Percentiles rank a stretch among this genome's conserved stretches.
These are phyloP conservation scores for Kazachstania kunashirensis DNA, from an alignment of 805 yeast species.

Conservation along the genomic window DNA sequence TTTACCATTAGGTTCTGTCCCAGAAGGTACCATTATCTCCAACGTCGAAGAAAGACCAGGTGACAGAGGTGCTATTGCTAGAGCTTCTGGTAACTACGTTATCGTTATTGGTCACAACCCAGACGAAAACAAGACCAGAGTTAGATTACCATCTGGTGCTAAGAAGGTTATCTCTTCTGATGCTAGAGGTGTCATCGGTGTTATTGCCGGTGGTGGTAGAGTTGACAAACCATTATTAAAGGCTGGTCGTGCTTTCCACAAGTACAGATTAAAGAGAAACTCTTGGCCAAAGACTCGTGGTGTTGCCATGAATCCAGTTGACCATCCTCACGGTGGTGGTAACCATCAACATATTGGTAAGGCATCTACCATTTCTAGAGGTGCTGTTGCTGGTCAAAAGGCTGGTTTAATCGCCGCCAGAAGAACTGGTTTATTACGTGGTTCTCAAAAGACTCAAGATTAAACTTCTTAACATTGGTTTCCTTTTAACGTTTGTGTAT, in stretches of 20 bases:
- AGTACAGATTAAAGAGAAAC: slow-evolving; percentile 98
- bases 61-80: slow-evolving; percentile 99
- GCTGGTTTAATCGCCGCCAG: slow-evolving; percentile 99
- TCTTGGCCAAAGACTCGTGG: slow-evolving; percentile 99
- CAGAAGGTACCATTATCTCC: slow-evolving; percentile 98
- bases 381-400: slow-evolving; percentile 99
- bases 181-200: slow-evolving; percentile 99
- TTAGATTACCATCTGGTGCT: slow-evolving; percentile 98
- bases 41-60: slow-evolving; percentile 98
- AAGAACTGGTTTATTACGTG: slow-evolving; percentile 99
- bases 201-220: slow-evolving; percentile 99
- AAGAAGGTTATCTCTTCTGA: slow-evolving; percentile 90
- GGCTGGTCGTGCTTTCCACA: slow-evolving; percentile 99
- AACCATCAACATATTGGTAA: slow-evolving; percentile 99
- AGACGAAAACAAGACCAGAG: slow-evolving; percentile 97
- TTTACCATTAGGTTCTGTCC: slow-evolving; percentile 91
- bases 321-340: slow-evolving; percentile 99
- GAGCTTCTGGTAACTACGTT: slow-evolving; percentile 99
- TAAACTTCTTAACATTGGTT: slow-evolving; percentile 30
- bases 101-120: slow-evolving; percentile 98
- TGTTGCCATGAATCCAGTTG: slow-evolving; percentile 99
- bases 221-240: slow-evolving; percentile 97
- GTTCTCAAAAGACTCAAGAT: slow-evolving; percentile 90
- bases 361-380: slow-evolving; percentile 98
- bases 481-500: slow-evolving; percentile 8